Conservation (phyloP, 805 yeast genomes). For the Candida pseudofarinosa region DNA sequence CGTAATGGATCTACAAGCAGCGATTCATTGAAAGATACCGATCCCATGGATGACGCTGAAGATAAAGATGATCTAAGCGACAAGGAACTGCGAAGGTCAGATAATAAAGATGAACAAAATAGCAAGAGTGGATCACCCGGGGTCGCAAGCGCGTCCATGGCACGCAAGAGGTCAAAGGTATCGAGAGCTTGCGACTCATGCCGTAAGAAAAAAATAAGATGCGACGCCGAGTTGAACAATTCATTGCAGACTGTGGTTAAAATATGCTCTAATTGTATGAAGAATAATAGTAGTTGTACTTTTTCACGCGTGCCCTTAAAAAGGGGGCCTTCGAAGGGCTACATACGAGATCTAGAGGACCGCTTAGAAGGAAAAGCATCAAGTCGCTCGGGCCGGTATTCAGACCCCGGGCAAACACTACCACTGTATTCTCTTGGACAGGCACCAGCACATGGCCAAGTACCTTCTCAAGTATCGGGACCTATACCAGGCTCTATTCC, state of each 20-base stretch:
- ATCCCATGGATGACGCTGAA: background rate
- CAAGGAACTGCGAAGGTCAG: background rate
- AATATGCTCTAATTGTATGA: conserved; percentile 59
- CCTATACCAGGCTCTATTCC: background rate
- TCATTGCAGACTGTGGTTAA: conserved; percentile 45
- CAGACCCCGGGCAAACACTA: background rate
- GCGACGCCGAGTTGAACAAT: conserved; percentile 55
- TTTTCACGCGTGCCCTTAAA: conserved; percentile 71
- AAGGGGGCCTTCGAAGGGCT: conserved; percentile 78
- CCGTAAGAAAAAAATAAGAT: conserved; percentile 65
- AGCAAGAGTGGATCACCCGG: background rate
- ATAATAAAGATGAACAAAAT: background rate
- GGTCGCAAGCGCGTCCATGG: conserved; percentile 6
- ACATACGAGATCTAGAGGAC: conserved; percentile 42
- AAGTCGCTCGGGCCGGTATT: background rate
- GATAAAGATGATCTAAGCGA: background rate
- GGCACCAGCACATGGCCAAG: background rate
- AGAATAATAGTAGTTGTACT: conserved; percentile 57
- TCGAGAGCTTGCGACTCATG: conserved; percentile 82
- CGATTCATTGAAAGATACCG: background rate
- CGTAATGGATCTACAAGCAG: background rate
- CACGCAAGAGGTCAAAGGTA: conserved; percentile 64
- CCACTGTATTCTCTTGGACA: background rate
- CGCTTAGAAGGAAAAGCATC: conserved; percentile 19
- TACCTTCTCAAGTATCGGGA: background rate